Evolutionary conservation across 768 basidiomycete genomes (phyloP).

Genomic region (Auricularia sp.): DNA sequence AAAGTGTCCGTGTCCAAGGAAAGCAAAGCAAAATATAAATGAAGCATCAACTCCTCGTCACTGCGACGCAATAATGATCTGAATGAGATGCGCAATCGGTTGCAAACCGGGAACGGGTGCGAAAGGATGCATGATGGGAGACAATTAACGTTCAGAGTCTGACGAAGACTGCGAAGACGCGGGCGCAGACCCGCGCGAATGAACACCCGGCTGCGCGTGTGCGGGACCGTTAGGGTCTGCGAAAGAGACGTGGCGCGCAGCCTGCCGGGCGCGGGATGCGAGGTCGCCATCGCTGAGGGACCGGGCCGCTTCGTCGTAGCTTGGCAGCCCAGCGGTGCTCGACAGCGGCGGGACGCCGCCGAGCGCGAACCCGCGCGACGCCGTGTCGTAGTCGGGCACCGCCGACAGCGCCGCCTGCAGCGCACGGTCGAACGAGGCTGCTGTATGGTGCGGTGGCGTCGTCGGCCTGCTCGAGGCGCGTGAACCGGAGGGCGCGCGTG

Average conservation of each 20-base stretch:
- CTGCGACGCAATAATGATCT: too few relatives aligned
- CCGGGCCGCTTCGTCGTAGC: slow-evolving; percentile 63
- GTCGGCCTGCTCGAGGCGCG: background rate
- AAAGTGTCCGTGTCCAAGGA: too few relatives aligned
- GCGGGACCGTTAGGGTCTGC: background rate
- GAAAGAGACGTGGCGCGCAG: background rate
- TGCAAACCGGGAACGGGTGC: too few relatives aligned
- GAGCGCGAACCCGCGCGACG: slow-evolving; percentile 79
- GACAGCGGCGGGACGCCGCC: slow-evolving; percentile 76
- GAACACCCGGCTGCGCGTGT: too few relatives aligned
- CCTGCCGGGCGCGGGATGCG: background rate
- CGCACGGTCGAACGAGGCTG: background rate
- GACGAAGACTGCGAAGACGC: too few relatives aligned
- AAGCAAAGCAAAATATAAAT: too few relatives aligned
- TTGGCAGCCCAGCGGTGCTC: slow-evolving; percentile 69
- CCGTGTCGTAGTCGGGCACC: slow-evolving; percentile 81
- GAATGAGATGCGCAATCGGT: too few relatives aligned
- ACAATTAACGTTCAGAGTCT: too few relatives aligned
- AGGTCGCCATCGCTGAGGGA: background rate
- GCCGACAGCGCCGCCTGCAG: slow-evolving; percentile 57
- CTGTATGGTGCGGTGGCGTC: background rate
- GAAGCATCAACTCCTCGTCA: too few relatives aligned
- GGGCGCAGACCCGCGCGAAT: too few relatives aligned
- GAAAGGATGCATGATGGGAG: too few relatives aligned
- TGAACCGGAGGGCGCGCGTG: background rate